Evolutionary conservation across 257 asterid genomes (phyloP).

Genomic region (Solanum infundibuliforme): DNA sequence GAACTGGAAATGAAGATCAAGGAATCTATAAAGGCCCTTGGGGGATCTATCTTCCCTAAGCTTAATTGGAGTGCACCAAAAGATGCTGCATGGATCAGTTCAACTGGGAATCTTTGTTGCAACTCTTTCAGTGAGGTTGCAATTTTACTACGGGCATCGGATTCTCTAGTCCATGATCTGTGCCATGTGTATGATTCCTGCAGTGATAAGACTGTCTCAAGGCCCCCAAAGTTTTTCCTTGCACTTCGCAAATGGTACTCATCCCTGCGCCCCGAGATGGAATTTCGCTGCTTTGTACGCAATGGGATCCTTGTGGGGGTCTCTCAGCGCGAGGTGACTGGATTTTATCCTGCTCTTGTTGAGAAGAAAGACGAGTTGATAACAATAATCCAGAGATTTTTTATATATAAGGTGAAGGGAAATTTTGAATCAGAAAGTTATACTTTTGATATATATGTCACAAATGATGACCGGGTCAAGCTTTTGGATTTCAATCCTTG

Average conservation of each 20-base stretch:
- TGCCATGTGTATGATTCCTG: slow-evolving; percentile 78
- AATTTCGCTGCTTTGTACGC: slow-evolving; percentile 71
- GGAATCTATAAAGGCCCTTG: slow-evolving; percentile 62
- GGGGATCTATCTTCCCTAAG: slow-evolving; percentile 78
- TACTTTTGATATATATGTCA: slow-evolving; percentile 68
- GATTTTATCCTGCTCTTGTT: slow-evolving; percentile 61
- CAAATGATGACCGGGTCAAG: slow-evolving; percentile 56
- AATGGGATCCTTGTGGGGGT: slow-evolving; percentile 37
- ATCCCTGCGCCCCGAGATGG: slow-evolving; percentile 71
- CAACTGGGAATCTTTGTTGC: slow-evolving; percentile 63
- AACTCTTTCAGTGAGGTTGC: slow-evolving; percentile 65
- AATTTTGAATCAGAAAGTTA: slow-evolving; percentile 49
- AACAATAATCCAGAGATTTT: slow-evolving; percentile 31
- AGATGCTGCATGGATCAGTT: slow-evolving; percentile 86
- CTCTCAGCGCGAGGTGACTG: slow-evolving; percentile 83
- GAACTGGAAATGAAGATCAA: slow-evolving; percentile 49
- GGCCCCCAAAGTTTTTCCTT: slow-evolving; percentile 57
- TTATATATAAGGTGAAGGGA: slow-evolving; percentile 25
- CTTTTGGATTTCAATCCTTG: slow-evolving; percentile 88
- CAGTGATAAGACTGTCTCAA: slow-evolving; percentile 34
- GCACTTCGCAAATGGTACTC: slow-evolving; percentile 87
- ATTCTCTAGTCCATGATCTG: slow-evolving; percentile 65
- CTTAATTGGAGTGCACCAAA: slow-evolving; percentile 95
- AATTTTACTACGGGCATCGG: slow-evolving; percentile 67
- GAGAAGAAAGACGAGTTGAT: slow-evolving; percentile 29